Base-by-base conservation (phyloP, 2,329 filamentous ascomycete species). In the Stemphylium beticola region DNA sequence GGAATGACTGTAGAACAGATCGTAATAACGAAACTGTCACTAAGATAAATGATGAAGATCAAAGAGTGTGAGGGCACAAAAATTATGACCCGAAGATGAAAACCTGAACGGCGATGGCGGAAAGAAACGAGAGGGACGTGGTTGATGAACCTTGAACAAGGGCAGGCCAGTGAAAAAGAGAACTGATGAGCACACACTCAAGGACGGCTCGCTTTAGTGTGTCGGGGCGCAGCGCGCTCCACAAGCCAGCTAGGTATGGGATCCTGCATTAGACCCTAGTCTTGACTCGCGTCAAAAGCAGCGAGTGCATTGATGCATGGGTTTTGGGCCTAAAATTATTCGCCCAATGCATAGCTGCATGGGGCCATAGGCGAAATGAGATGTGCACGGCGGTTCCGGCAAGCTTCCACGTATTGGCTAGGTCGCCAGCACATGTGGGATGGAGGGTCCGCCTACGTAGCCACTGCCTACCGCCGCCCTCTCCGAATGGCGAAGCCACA, bases 101-200 rank as follows among this genome's bases (percentile, higher is more conserved):
- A 73, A 67, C 67, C 63, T 62, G 72, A 71, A 62, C 55, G 57
- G 64, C 61, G 61, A 64, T 65, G 62, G 57, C 53, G 67, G 69
- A 73, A 72, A 67, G 70, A 66, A 74, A 71, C 55, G 47, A 57
- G 69, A 74, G 71, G 68, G 72, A 74, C 65, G 70, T 74, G 71
- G 74, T 75, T 75, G 73, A 76, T 76, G 75, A 77, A 76, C 73
- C 73, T 67, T 62, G 65, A 66, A 68, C 66, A 65, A 74, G 67
- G 71, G 69, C 49, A 68, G 72, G 68, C 57, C 73, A 70, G 64
- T 70, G 68, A 74, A 76, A 73, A 62, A 76, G 75, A 74, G 53
- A 71, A 76, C 75, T 74, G 74, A 76, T 74, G 73, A 69, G 72
- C 72, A 73, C 72, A 73, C 67, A 74, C 70, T 66, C 61, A 59